These are phyloP conservation scores for rapeseed (Brassica napus) DNA, from an alignment of 345 rosid genomes.

Conservation along the genomic window DNA sequence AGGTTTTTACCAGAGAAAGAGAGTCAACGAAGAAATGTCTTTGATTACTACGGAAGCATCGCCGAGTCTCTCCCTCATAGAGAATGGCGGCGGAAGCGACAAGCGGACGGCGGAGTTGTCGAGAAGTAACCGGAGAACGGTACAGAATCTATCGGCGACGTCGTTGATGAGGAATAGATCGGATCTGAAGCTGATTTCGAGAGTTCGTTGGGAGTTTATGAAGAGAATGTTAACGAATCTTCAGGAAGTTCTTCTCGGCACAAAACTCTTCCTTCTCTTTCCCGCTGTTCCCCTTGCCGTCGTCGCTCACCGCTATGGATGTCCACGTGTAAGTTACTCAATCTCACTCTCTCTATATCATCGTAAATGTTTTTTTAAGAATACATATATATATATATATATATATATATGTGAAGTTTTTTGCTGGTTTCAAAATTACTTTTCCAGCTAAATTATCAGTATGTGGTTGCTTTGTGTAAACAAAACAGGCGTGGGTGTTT, in stretches of 20 bases:
- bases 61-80: constrained; percentile 16
- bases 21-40: constrained; percentile 38
- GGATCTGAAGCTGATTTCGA: constrained; percentile 39
- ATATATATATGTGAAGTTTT: background rate
- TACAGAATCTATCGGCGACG: constrained; percentile 31
- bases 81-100: constrained; percentile 23
- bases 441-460: background rate
- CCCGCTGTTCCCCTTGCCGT: constrained; percentile 38
- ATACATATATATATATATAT: background rate
- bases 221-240: constrained; percentile 28
- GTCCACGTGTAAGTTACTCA: constrained; percentile 27
- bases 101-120: constrained; percentile 18
- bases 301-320: constrained; percentile 26
- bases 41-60: constrained; percentile 29
- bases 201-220: constrained; percentile 30
- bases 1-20: background rate
- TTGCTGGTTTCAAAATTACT: background rate
- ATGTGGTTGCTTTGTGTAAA: constrained; percentile 1
- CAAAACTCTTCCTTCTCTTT: constrained; percentile 36
- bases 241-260: constrained; percentile 40
- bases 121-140: constrained; percentile 26
- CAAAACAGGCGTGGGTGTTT: constrained; percentile 66
- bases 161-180: constrained; percentile 40
- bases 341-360: background rate
- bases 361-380: too few relatives aligned